A percentile compares a stretch with the other conserved stretches of the same genome.
Conservation (phyloP, 75 land plant species). For the Cupressus sempervirens region DNA sequence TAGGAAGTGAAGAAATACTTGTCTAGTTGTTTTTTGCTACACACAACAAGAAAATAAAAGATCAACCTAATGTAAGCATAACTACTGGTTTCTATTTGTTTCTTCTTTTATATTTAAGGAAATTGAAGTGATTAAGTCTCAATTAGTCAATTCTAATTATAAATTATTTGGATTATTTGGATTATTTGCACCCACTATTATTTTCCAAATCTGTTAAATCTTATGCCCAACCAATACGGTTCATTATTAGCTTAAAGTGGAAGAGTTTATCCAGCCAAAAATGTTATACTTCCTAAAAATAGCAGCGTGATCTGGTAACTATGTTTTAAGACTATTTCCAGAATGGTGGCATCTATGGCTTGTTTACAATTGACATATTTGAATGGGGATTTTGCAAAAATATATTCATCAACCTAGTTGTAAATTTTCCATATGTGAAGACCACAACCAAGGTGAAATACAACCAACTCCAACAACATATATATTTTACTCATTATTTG, state of each 20-base stretch:
- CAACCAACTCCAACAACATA: conserved; percentile 91
- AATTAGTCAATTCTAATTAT: background rate
- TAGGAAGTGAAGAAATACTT: no score
- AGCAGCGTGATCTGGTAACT: background rate
- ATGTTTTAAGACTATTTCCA: background rate
- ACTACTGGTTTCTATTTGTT: no score
- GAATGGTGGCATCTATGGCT: background rate
- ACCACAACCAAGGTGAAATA: conserved; percentile 85
- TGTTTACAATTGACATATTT: background rate
- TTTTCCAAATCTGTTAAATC: background rate
- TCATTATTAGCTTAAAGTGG: background rate
- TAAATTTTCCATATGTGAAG: conserved; percentile 79
- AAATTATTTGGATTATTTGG: background rate
- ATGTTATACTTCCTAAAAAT: background rate
- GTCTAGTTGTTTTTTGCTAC: no score
- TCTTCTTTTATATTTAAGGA: no score
- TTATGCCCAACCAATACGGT: background rate
- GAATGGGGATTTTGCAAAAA: background rate
- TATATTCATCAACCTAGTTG: conserved; percentile 16
- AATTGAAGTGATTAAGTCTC: no score
- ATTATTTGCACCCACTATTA: background rate
- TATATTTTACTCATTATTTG: conserved; percentile 72
- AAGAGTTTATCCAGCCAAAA: background rate
- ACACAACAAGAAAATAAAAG: no score
- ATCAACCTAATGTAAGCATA: no score